Evolutionary conservation across 2,329 filamentous ascomycete species (phyloP).

Genomic region (Claviceps pazoutovae): DNA sequence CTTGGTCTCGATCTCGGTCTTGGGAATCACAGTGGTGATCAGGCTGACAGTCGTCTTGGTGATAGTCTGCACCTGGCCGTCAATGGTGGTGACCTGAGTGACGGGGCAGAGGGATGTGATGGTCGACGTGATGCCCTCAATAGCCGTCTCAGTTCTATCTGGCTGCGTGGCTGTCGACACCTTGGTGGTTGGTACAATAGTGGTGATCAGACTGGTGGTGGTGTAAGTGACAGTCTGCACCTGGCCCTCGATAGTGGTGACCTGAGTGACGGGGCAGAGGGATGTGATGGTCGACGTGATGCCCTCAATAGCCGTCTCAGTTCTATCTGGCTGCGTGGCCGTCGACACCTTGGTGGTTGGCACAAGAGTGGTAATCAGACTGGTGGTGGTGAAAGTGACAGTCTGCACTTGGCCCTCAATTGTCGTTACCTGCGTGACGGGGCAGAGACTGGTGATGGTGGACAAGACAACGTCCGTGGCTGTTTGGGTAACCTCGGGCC

Average conservation of each 20-base stretch:
- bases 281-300: slow-evolving; percentile 27
- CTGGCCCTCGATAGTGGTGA: slow-evolving; percentile 7
- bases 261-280: slow-evolving; percentile 25
- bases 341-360: slow-evolving; percentile 18
- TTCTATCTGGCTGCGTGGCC: slow-evolving; percentile 17
- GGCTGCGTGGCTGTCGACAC: slow-evolving; percentile 17
- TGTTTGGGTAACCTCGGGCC: slow-evolving; percentile 17
- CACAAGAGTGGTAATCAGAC: slow-evolving; percentile 14
- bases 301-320: slow-evolving; percentile 16
- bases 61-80: slow-evolving; percentile 3
- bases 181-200: slow-evolving; percentile 17
- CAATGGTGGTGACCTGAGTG: slow-evolving; percentile 12
- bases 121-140: slow-evolving; percentile 22
- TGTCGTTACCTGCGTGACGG: slow-evolving; percentile 18
- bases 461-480: slow-evolving; percentile 19
- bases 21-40: slow-evolving; percentile 14
- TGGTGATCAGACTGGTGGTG: slow-evolving; percentile 12
- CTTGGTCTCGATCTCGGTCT: slow-evolving; percentile 11
- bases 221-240: slow-evolving; percentile 10
- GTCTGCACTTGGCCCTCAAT: slow-evolving; percentile 7
- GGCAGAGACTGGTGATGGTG: slow-evolving; percentile 28
- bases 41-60: slow-evolving; percentile 12
- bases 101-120: slow-evolving; percentile 29
- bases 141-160: slow-evolving; percentile 18
- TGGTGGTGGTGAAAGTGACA: slow-evolving; percentile 11